Evolutionary conservation across 495 filamentous ascomycete genomes (phyloP), one percentile per base, ranked within the genome.

Genomic region (Hapsidospora chrysogenum): DNA sequence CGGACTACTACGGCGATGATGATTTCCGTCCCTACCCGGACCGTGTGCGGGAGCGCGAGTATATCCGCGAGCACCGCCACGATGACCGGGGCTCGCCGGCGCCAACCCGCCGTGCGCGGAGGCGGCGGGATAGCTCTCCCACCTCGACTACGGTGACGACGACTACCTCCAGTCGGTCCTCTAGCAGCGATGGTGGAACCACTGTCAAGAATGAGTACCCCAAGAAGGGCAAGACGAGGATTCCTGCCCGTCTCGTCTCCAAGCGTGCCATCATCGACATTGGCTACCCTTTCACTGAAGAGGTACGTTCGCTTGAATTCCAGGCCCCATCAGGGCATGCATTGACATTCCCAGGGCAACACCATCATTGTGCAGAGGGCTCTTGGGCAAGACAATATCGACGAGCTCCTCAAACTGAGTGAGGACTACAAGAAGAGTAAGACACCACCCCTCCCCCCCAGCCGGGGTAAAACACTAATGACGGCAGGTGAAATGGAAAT

Each of bases 331-430:
- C 29, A 20, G 4, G 11, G 29, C 41, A 43, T 35, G 19, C 1
- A 11, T n/a, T 29, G 6, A 37, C 43, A 29, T 11, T 22, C 5
- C 7, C 31, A 92, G 80, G 82, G 76, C 26, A 74, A 79, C 32
- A 72, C 72, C 33, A 70, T 87, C 47, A 66, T 92, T 39, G 76
- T 94, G 13, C 71, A 74, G 45, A 73, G 76, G 41, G 85, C 85
- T 2, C 65, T 94, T 16, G 82, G 78, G 9, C 86, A 89, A 40
- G 74, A 84, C 18, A 80, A 92, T 41, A 94, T 94, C 45, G 85
- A 93, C 47, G 78, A 87, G 43, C 61, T 92, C 36, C 78, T 94
- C 42, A 76, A 70, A 41, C 58, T 84, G 27, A 92, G 83, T 49
- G 78, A 81, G 45, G 71, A 80, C 20, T 78, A 74, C 40, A 69